Percentiles rank a stretch among this genome's conserved stretches.
Conservation (phyloP, 2,329 filamentous ascomycete genomes). For the Colletotrichum liriopes region DNA sequence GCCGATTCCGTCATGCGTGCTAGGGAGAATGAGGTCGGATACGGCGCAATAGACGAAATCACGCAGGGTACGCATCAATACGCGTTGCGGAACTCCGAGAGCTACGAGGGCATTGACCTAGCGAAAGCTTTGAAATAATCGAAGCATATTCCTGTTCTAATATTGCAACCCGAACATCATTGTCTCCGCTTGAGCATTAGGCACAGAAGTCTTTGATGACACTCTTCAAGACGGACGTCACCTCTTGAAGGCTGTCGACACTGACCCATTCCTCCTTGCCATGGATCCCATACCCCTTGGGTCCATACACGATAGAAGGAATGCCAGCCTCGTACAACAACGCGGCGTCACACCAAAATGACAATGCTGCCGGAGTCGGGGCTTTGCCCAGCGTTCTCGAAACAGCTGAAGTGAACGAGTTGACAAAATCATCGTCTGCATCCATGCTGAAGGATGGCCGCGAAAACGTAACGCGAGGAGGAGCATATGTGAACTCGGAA, state of each 20-base stretch:
- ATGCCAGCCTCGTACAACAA: slow-evolving; percentile 62
- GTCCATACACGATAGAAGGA: slow-evolving; percentile 63
- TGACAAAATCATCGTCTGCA: slow-evolving; percentile 46
- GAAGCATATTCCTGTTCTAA: neutral
- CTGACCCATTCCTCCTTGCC: slow-evolving; percentile 67
- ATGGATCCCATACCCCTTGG: slow-evolving; percentile 64
- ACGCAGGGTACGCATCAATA: neutral
- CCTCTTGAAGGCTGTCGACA: slow-evolving; percentile 57
- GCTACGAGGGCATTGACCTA: neutral
- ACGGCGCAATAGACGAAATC: slow-evolving; percentile 9
- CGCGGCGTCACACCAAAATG: slow-evolving; percentile 68
- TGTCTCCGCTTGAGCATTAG: neutral
- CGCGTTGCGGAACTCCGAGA: neutral
- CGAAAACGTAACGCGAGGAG: slow-evolving; percentile 56
- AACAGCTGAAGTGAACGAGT: slow-evolving; percentile 38
- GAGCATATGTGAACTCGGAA: slow-evolving; percentile 57
- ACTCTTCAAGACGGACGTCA: slow-evolving; percentile 48
- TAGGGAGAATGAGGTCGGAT: slow-evolving; percentile 4
- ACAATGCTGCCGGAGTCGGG: slow-evolving; percentile 48
- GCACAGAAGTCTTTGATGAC: slow-evolving; percentile 52
- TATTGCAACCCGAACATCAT: neutral
- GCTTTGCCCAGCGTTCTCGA: slow-evolving; percentile 48
- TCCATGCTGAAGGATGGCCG: slow-evolving; percentile 59
- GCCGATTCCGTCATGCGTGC: neutral
- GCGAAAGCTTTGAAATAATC: neutral